These are phyloP conservation scores for Aechmea fasciata DNA, from an alignment of 176 grass and related monocot species.

Conservation along the genomic window DNA sequence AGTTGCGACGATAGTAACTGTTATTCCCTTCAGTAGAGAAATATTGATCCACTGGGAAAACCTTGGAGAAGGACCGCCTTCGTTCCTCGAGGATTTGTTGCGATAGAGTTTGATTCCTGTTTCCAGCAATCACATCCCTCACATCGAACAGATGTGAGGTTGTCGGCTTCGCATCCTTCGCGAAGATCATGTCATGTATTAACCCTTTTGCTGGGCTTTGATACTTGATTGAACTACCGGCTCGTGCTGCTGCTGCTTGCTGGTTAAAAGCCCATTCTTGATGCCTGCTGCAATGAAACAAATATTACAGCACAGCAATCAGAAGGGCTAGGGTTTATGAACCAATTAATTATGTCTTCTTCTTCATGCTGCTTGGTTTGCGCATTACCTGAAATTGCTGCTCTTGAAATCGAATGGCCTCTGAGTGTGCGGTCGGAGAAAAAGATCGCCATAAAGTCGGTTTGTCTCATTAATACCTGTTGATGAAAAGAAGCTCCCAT, in stretches of 20 bases:
- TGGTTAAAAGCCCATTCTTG: conserved; percentile 64
- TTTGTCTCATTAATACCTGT: conserved; percentile 30
- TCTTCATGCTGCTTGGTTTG: not conserved
- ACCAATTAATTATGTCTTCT: too few relatives aligned
- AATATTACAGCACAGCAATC: not conserved
- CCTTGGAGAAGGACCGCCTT: not conserved
- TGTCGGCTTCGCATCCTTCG: conserved; percentile 32
- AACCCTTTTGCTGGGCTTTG: conserved; percentile 36
- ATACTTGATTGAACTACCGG: conserved; percentile 17
- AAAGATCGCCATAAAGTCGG: conserved; percentile 45
- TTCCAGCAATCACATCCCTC: conserved; percentile 25
- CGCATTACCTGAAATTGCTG: conserved; percentile 39
- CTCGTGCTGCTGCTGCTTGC: conserved; percentile 16
- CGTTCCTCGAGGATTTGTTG: conserved; percentile 17
- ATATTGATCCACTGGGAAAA: conserved; percentile 13
- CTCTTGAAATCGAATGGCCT: conserved; percentile 51
- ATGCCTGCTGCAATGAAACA: conserved; percentile 24
- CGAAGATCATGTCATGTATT: conserved; percentile 41
- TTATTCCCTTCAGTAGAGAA: not conserved
- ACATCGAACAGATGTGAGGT: conserved; percentile 37
- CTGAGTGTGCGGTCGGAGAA: conserved; percentile 24
- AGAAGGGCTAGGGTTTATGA: conserved; percentile 35
- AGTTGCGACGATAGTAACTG: conserved; percentile 7
- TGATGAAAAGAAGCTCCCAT: conserved; percentile 29
- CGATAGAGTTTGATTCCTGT: not conserved